Evolutionary conservation across 345 rosid species (phyloP).

Genomic region (Brassica incana): DNA sequence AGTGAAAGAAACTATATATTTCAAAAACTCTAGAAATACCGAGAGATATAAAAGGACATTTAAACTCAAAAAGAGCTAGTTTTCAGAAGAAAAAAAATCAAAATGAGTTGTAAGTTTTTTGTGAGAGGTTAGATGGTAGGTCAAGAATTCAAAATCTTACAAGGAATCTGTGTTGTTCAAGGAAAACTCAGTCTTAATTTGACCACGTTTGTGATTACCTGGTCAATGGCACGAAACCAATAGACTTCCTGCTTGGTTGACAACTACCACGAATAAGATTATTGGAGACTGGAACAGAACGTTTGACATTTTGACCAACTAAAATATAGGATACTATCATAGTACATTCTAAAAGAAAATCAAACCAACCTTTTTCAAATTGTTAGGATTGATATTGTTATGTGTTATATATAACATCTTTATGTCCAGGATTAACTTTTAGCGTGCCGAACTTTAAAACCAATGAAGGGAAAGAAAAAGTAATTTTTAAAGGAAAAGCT

Average conservation of each 20-base stretch:
- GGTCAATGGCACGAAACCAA: conserved; percentile 21
- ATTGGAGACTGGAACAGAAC: background rate
- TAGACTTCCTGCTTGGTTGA: conserved; percentile 19
- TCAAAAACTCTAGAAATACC: background rate
- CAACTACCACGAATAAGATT: conserved; percentile 21
- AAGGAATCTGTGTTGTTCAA: background rate
- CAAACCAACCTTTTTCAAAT: background rate
- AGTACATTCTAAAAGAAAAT: background rate
- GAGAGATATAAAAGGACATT: background rate
- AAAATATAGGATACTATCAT: background rate
- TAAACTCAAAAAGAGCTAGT: background rate
- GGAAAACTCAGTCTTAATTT: conserved; percentile 1
- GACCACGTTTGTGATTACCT: conserved; percentile 21
- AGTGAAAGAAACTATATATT: background rate
- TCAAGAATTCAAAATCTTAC: background rate
- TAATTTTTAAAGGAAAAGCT: background rate
- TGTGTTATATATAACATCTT: background rate
- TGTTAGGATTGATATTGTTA: background rate
- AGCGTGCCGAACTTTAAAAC: background rate
- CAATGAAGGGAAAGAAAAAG: background rate
- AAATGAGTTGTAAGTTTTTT: background rate
- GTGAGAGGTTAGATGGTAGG: background rate
- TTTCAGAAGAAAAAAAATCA: background rate
- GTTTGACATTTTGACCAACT: conserved; percentile 18
- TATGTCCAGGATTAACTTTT: background rate